Base-by-base conservation (phyloP, 2,329 filamentous ascomycete genomes). In the Stylonectria norvegica region DNA sequence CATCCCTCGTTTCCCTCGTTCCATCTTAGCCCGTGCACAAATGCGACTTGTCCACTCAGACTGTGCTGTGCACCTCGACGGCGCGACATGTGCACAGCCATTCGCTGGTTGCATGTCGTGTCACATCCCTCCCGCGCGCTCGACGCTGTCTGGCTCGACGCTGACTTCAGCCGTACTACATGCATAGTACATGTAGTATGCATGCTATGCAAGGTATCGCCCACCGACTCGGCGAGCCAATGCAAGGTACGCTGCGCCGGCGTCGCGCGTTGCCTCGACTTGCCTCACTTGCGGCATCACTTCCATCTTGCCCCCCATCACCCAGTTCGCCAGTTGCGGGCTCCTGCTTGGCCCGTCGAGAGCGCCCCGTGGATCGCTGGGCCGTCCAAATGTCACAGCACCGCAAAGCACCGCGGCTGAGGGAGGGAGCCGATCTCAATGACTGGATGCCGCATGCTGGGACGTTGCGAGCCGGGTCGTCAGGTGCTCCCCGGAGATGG, bases 61-160 rank as follows among this genome's bases (percentile, higher is more conserved):
- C 43, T 44, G 47, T 47, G 41, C 51, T 57, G 40, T 54, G 50
- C 53, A 50, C 44, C 38, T 37, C 42, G 38, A 39, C n/a, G 40
- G 45, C 42, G 48, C 39, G 51, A 55, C 28, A 47, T 59, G 55
- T 57, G 58, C 56, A 53, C 54, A 55, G 45, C 52, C 54, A 61
- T 61, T 60, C 51, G 56, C 42, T 44, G 47, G 50, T 47, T 41
- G 48, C 38, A 50, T 48, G 49, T 54, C 43, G 53, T 58, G 45
- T 59, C 55, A 56, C 55, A 56, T 55, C 29, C 29, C 7, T 52
- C 50, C 47, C 41, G 43, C 31, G 38, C 36, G 40, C 47, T 49
- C 40, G 38, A 48, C 37, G 46, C n/a, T n/a, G n/a, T n/a, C n/a
- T n/a, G n/a, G 40, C 47, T 49, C 40, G 38, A 48, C 37, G 46